phyloP scores from a whole-genome alignment of 2,329 filamentous ascomycete species.

The Pseudogymnoascus sp. region DNA sequence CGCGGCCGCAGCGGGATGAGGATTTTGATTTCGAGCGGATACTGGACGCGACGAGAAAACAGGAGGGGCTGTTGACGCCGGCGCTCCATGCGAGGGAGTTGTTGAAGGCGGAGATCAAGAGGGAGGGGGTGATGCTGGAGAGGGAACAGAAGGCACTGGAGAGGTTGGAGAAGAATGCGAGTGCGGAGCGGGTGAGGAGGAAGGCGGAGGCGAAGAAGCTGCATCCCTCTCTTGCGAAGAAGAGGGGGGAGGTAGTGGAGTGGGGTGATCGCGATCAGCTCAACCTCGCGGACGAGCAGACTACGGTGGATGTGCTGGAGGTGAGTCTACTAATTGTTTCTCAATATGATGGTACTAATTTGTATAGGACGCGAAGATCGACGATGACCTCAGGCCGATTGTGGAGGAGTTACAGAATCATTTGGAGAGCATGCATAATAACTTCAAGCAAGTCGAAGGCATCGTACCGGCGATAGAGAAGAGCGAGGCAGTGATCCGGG shows the following conservation, averaged over 20 bases:
- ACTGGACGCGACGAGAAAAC: conserved; percentile 47
- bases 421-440: conserved; percentile 27
- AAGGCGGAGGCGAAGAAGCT: conserved; percentile 34
- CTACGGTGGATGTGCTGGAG: not conserved
- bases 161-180: conserved; percentile 49
- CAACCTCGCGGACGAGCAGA: not conserved
- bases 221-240: conserved; percentile 23
- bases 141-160: conserved; percentile 46
- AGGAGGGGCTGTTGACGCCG: conserved; percentile 55
- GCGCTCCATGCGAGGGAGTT: conserved; percentile 56
- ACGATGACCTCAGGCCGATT: conserved; percentile 23
- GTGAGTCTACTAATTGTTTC: not conserved
- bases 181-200: conserved; percentile 45
- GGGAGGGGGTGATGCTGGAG: conserved; percentile 49
- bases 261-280: conserved; percentile 17
- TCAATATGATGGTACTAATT: not conserved
- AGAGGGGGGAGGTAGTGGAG: conserved; percentile 16
- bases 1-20: conserved; percentile 41
- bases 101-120: conserved; percentile 49
- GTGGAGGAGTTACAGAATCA: conserved; percentile 24
- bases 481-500: conserved; percentile 26
- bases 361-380: conserved; percentile 13
- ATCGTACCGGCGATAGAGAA: conserved; percentile 25
- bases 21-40: conserved; percentile 62
- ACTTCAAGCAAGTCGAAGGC: conserved; percentile 26